Evolutionary conservation across 2,329 filamentous ascomycete species (phyloP), one percentile per base, ranked within the genome.

Genomic region (Escovopsis weberi): DNA sequence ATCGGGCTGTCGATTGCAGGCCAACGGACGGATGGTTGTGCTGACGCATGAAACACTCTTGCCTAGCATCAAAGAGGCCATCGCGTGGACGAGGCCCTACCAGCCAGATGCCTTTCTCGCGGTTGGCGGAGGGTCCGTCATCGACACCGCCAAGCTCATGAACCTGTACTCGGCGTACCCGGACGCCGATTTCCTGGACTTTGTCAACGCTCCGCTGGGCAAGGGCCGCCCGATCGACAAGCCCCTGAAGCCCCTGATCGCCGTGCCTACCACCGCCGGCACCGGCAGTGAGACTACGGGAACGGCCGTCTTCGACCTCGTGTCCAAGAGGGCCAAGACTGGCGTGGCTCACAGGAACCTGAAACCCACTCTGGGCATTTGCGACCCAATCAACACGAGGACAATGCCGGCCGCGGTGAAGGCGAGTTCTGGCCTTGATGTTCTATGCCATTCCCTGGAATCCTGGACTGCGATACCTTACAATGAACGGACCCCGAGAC

Each of bases 141-240:
- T 98, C 51, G 91, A 98, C 63, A 98, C 91, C 1, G 89, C 91
- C 43, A 98, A 98, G 64, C 72, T 98, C 44, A 96, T 98, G 88
- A 98, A 98, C 58, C 73, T 98, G 0, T 96, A 96, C 65, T 84
- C 81, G 1, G 80, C 78, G 48, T 95, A 87, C 58, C 88, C 88
- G 0, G 83, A 95, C 7, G 89, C 89, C 32, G 85, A 91, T 53
- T 95, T 98, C 58, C 72, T 96, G 33, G 89, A 98, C 68, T 98
- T 98, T 49, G 91, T 98, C 61, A 96, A 96, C 56, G 89, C 89
- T 0, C 91, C 91, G 0, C 67, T 96, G 0, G 91, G 91, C 45
- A 86, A 83, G 48, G 91, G 91, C 4, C 65, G 75, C n/a, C 85
- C 85, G 0, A 80, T 91, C 42, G 75, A 75, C 40, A 78, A 75